Evolutionary conservation across 1,139 yeast species (phyloP), one percentile per base, ranked within the genome.

Genomic region (Sporopachydermia cereana): DNA sequence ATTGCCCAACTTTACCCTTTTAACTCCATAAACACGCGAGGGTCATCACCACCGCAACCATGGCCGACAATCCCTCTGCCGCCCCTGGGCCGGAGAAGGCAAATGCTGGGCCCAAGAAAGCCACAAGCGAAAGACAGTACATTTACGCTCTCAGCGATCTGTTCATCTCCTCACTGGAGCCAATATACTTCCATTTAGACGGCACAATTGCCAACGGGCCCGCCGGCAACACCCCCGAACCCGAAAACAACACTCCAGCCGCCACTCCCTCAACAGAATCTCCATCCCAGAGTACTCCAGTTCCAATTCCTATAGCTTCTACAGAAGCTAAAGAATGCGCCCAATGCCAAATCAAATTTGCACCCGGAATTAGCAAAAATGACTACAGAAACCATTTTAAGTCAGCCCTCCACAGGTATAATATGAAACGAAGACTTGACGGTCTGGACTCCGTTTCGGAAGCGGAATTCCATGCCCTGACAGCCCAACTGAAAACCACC

Each of bases 381-480:
- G 63, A 60, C 20, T 59, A 61, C 36, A 67, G 68, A 43, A 62
- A 61, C n/a, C 83, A 79, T 54, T 79, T 73, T 62, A 77, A 74
- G 52, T 68, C 79, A 0, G 86, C 81, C 54, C 68, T 71, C 31
- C 81, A 81, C 54, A 67, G 77, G 43, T 72, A 70, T 55, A 84
- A 84, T 56, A 55, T 77, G 46, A 79, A 77, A 57, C 65, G 91
- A 50, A 60, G 66, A 23, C 55, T 74, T 41, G 63, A 66, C 36
- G 71, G 72, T 2, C 63, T 74, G 44, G 61, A 68, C 1, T 67
- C 76, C 1, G 59, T 83, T 24, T 62, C 71, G 2, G 84, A 77
- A 53, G 71, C 64, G 1, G 78, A 80, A 54, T 84, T 82, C 53
- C 84, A 79, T 29, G 62, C 63, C 12, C 52, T 77, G 43, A 57